Base-by-base conservation (phyloP, 106 monocot species). In the Dioscorea alata region DNA sequence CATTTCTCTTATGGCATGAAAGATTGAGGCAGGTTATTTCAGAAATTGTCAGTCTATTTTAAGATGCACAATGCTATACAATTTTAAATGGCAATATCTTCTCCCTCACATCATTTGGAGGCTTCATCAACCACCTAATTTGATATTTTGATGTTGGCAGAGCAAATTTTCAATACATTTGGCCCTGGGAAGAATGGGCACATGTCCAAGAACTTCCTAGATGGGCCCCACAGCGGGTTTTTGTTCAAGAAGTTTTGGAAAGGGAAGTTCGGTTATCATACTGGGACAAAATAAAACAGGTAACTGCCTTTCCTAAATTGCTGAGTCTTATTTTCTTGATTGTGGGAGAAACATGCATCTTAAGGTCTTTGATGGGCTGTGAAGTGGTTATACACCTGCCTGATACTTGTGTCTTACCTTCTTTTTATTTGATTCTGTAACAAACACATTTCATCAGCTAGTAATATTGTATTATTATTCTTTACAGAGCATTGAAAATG, bases 271-370 rank as follows among this genome's bases (percentile, higher is more conserved):
- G 96, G 48, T 78, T 97, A 33, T 92, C 92, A 12, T 97, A 92
- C 64, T 97, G 84, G 82, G 96, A 97, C 49, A 97, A 86, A 70
- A 97, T 97, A 71, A 97, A 97, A 70, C 92, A 92, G 91, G 95
- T 96, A 69, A 23, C 20, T 56, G n/a, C 3, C 13, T 54, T 8
- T 14, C 6, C 19, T 54, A 54, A 19, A 54, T 54, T 19, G 15
- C 54, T 54, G 2, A 54, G 5, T 18, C 54, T 18, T 54, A 54
- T 54, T 54, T 13, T 2, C 51, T 51, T 54, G 54, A 19, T 16
- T 54, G 54, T 16, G 54, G 5, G 13, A 54, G 54, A 42, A 42
- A 3, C 42, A 8, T 42, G 42, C 0, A 10, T 42, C 42, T 42
- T 10, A 42, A 42, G 42, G 6, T 42, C 42, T 10, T 42, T 3